Conservation (phyloP, 805 yeast genomes). For the Schwanniomyces vanrijiae region DNA sequence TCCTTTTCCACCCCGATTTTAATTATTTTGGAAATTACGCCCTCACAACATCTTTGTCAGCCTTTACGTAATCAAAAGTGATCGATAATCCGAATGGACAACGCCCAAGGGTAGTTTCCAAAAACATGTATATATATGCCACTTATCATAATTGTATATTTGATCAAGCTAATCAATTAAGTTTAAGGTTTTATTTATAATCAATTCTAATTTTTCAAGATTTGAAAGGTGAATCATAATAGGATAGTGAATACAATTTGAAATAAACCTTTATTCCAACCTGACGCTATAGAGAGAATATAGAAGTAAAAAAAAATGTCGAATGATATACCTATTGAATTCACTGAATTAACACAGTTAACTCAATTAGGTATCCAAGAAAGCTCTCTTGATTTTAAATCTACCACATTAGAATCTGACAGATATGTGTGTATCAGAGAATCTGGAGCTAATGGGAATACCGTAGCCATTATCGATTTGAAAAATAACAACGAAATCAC, state of each 20-base stretch:
- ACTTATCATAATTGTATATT: neutral
- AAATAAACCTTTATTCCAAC: neutral
- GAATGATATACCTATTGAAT: slow-evolving; percentile 88
- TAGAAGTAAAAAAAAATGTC: slow-evolving; percentile 15
- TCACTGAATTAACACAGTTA: slow-evolving; percentile 91
- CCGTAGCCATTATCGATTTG: slow-evolving; percentile 93
- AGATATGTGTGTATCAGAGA: slow-evolving; percentile 83
- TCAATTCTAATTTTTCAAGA: slow-evolving; percentile 1
- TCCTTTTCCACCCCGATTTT: neutral
- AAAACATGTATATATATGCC: neutral
- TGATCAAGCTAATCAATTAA: slow-evolving; percentile 2
- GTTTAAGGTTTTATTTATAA: slow-evolving; percentile 2
- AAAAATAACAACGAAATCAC: slow-evolving; percentile 75
- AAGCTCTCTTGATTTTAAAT: slow-evolving; percentile 82
- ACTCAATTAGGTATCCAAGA: slow-evolving; percentile 83
- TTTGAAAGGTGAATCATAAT: neutral
- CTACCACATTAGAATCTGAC: slow-evolving; percentile 94
- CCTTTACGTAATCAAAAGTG: neutral
- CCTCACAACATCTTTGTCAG: neutral
- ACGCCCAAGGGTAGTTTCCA: neutral
- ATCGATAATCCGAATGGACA: neutral
- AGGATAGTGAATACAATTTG: slow-evolving; percentile 1
- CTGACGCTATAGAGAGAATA: neutral
- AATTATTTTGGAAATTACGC: neutral
- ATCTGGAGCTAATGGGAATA: slow-evolving; percentile 59